Evolutionary conservation across 2,329 filamentous ascomycete genomes (phyloP), one percentile per base, ranked within the genome.

Genomic region (Fusarium chaquense): DNA sequence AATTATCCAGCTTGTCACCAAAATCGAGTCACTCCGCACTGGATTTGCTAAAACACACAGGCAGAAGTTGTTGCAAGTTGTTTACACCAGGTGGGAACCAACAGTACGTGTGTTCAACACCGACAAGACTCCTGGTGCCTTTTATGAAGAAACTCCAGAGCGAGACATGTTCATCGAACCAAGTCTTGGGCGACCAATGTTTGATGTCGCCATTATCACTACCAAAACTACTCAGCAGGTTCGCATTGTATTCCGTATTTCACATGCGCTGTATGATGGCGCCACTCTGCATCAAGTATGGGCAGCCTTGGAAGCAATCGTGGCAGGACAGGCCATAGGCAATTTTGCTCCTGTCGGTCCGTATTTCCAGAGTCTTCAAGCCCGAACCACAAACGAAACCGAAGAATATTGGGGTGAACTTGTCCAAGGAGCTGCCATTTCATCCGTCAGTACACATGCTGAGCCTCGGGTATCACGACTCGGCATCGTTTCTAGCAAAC

Each of bases 231-330:
- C 15, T 16, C 35, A 52, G 24, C 49, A 52, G 13, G 24, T 22
- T 40, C 49, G 49, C 26, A 22, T 52, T 52, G 24, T 52, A 40
- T 52, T 52, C 24, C 49, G 49, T 28, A 30, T 52, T 1, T 52
- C 49, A 16, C 49, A 52, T 40, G 49, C 49, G n/a, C 12, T 52
- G 24, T 52, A 52, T 52, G 49, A 52, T 52, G 49, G 49, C 13
- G 49, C 49, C 35, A 52, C 49, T 32, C 35, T 52, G 0, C 49
- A 52, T 40, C 49, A 52, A 40, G 49, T 52, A 30, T 52, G 49
- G 49, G 49, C 49, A 32, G 49, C 35, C n/a, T 52, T 52, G 35
- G 49, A 52, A 22, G 35, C 35, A 52, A 52, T 52, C 24, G 38
- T 52, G 49, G 49, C 49, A 38, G 49, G 49, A 40, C 49, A 52